Percentiles rank a stretch among this genome's conserved stretches.
Evolutionary conservation across 495 filamentous ascomycete genomes (phyloP).

Genomic region (Podospora conica): DNA sequence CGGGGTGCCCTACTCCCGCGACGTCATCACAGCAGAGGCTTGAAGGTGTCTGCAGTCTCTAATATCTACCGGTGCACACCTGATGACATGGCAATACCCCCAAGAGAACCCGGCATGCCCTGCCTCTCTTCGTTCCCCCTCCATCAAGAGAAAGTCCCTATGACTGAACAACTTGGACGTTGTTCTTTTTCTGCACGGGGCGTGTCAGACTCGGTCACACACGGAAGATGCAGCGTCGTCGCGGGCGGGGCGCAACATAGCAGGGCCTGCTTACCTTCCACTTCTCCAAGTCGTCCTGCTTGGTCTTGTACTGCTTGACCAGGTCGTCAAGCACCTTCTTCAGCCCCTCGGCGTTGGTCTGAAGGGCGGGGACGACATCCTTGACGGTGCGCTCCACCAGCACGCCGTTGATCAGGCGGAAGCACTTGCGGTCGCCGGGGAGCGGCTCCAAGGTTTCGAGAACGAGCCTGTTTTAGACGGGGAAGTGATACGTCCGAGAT

Average conservation of each 20-base stretch:
- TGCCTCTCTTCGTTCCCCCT: not conserved
- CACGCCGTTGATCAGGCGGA: constrained; percentile 97
- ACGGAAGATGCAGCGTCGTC: not conserved
- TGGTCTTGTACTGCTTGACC: constrained; percentile 92
- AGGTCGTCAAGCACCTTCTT: constrained; percentile 95
- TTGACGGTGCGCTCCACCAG: constrained; percentile 87
- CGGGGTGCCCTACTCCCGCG: not conserved
- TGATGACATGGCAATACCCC: constrained; percentile 21
- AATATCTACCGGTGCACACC: constrained; percentile 1
- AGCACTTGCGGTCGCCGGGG: constrained; percentile 84
- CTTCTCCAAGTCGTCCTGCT: constrained; percentile 91
- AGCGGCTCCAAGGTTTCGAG: constrained; percentile 88
- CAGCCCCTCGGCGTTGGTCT: constrained; percentile 91
- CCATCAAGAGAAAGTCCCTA: constrained; percentile 17
- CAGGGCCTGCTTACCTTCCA: constrained; percentile 74
- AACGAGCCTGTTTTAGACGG: constrained; percentile 63
- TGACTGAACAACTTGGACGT: constrained; percentile 89
- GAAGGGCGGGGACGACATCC: constrained; percentile 83
- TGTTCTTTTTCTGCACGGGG: constrained; percentile 84
- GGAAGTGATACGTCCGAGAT: constrained; percentile 17
- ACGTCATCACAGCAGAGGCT: not conserved
- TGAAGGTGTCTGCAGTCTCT: constrained; percentile 2
- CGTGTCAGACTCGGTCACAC: constrained; percentile 13
- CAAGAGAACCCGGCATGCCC: not conserved
- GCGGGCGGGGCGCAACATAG: not conserved